phyloP scores from a whole-genome alignment of 1,284 basidiomycete species.

The Meripilus lineatus region DNA sequence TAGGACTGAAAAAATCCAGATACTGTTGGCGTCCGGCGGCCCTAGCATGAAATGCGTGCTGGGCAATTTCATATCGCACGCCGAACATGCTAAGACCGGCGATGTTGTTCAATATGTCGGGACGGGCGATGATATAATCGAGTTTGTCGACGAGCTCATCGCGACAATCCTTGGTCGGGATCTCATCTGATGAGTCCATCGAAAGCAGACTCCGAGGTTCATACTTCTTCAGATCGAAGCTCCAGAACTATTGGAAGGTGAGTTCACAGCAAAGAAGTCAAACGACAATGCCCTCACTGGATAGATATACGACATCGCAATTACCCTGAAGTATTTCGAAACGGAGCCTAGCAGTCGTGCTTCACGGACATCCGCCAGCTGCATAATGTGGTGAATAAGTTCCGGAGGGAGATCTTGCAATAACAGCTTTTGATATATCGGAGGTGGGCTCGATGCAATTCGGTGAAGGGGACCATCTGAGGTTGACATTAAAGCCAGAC shows the following conservation, averaged over 20 bases:
- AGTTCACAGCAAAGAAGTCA: too few species aligned
- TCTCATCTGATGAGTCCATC: too few species aligned
- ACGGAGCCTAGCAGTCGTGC: not conserved
- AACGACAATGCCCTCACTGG: too few species aligned
- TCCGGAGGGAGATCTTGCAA: conserved; percentile 2
- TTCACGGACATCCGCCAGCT: not conserved
- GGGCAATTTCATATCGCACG: too few species aligned
- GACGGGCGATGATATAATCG: not conserved
- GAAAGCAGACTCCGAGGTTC: too few species aligned
- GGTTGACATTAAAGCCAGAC: too few species aligned
- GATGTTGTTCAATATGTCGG: not conserved
- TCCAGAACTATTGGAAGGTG: too few species aligned
- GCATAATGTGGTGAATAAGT: not conserved
- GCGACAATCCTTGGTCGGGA: too few species aligned
- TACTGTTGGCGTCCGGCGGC: too few species aligned
- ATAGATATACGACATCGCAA: conserved; percentile 9
- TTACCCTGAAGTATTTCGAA: conserved; percentile 2
- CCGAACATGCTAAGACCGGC: not conserved
- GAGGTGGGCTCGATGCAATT: not conserved
- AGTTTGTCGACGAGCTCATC: not conserved
- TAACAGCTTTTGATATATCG: not conserved
- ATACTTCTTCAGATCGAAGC: too few species aligned
- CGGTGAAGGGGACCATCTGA: not conserved
- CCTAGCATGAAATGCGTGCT: too few species aligned
- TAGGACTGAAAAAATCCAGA: too few species aligned